Percentiles rank a stretch among this genome's conserved stretches.
Evolutionary conservation across 2,329 filamentous ascomycete genomes (phyloP).

Genomic region (Sodiomyces alkalinus): DNA sequence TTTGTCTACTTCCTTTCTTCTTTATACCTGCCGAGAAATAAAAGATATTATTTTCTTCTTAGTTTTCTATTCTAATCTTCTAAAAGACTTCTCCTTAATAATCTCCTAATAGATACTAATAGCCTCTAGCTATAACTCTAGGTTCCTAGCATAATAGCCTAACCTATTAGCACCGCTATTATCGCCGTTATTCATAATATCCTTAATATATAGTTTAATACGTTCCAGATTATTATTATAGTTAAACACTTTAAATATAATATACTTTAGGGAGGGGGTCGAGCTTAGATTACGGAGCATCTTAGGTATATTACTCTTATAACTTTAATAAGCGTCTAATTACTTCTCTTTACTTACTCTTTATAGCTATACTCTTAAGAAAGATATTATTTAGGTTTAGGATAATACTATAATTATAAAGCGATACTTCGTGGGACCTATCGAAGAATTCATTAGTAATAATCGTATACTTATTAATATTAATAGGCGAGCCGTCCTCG

Average conservation of each 20-base stretch:
- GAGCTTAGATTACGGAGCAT: slow-evolving; percentile 1
- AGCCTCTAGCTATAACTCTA: neutral
- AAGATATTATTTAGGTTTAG: slow-evolving; percentile 1
- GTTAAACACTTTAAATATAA: neutral
- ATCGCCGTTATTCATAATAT: neutral
- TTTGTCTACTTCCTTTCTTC: neutral
- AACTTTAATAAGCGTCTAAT: neutral
- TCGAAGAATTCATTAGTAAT: neutral
- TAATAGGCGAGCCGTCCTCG: slow-evolving; percentile 1
- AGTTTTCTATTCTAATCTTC: no score
- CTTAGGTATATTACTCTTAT: neutral
- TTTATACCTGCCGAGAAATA: no score
- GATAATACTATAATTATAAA: neutral
- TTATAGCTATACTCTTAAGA: neutral
- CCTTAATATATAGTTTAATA: neutral
- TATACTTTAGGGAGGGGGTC: neutral
- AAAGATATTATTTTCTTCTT: no score
- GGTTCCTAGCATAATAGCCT: neutral
- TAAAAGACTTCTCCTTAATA: no score
- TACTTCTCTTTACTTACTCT: neutral
- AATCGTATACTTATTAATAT: slow-evolving; percentile 1
- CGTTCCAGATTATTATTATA: neutral
- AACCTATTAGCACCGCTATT: neutral
- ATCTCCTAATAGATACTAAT: no score
- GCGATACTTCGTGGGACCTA: slow-evolving; percentile 1